Percentiles rank a stretch among this genome's conserved stretches.
Evolutionary conservation across 106 monocot species (phyloP).

Genomic region (Apostasia shenzhenica): DNA sequence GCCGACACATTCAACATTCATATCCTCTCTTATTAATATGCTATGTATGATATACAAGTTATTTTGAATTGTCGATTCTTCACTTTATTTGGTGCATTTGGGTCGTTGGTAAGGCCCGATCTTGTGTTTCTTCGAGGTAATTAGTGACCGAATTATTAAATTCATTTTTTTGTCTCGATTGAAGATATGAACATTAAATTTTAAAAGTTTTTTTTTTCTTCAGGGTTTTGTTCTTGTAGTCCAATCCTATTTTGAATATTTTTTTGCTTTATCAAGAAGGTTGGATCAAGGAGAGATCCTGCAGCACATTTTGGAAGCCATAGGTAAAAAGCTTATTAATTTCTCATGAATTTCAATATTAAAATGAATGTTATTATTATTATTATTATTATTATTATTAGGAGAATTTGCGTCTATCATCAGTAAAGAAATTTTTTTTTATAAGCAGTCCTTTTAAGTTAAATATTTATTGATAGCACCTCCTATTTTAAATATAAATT

Average conservation of each 20-base stretch:
- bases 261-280: background rate
- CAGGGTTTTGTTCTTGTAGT: conserved; percentile 17
- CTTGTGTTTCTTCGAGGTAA: conserved; percentile 24
- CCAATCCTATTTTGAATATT: conserved; percentile 9
- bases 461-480: too few species aligned
- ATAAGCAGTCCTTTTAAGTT: too few species aligned
- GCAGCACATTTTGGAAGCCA: conserved; percentile 9
- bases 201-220: background rate
- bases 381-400: background rate
- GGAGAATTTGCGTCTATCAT: too few species aligned
- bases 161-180: too few species aligned
- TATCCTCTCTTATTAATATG: too few species aligned
- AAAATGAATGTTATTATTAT: background rate
- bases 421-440: too few species aligned
- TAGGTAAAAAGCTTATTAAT: conserved; percentile 2
- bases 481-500: too few species aligned
- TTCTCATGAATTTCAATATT: background rate
- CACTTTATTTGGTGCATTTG: conserved; percentile 9
- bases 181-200: background rate
- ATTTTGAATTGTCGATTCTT: conserved; percentile 22
- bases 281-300: conserved; percentile 6
- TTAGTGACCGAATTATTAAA: background rate
- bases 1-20: too few species aligned
- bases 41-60: background rate
- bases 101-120: conserved; percentile 15